Conservation (phyloP, 768 basidiomycete species). For the Mycena pura region DNA sequence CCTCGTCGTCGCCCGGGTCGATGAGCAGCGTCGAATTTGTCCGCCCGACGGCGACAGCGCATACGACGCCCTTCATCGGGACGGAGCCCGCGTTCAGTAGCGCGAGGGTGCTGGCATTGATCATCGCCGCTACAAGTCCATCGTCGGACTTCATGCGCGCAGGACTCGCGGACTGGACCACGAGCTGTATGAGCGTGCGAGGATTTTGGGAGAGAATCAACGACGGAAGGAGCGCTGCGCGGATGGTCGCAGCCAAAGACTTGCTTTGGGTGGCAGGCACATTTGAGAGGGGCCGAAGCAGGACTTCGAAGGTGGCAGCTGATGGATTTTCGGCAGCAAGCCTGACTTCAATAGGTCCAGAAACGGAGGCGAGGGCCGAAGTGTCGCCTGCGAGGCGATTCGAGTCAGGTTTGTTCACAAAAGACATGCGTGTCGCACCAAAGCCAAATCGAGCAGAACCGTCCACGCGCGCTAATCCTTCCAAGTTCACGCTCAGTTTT, state of each 20-base stretch:
- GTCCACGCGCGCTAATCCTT: conserved; percentile 73
- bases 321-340: conserved; percentile 72
- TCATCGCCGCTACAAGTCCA: conserved; percentile 63
- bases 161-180: conserved; percentile 64
- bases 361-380: conserved; percentile 70
- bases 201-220: conserved; percentile 75
- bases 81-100: conserved; percentile 73
- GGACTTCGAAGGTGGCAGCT: conserved; percentile 77
- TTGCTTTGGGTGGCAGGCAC: conserved; percentile 77
- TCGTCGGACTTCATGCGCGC: conserved; percentile 39
- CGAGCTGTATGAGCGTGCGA: conserved; percentile 78
- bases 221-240: conserved; percentile 62
- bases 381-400: conserved; percentile 36
- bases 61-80: conserved; percentile 77
- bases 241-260: conserved; percentile 58
- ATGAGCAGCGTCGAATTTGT: conserved; percentile 47
- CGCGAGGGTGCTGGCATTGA: conserved; percentile 75
- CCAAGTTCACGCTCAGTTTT: conserved; percentile 54
- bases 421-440: conserved; percentile 43
- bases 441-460: conserved; percentile 78
- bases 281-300: conserved; percentile 70
- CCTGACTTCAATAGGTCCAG: conserved; percentile 83
- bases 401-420: conserved; percentile 1
- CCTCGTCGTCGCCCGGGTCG: conserved; percentile 59
- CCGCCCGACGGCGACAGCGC: conserved; percentile 66